Evolutionary conservation across 176 grass and related monocot species (phyloP).

Genomic region (Triticum timopheevii): DNA sequence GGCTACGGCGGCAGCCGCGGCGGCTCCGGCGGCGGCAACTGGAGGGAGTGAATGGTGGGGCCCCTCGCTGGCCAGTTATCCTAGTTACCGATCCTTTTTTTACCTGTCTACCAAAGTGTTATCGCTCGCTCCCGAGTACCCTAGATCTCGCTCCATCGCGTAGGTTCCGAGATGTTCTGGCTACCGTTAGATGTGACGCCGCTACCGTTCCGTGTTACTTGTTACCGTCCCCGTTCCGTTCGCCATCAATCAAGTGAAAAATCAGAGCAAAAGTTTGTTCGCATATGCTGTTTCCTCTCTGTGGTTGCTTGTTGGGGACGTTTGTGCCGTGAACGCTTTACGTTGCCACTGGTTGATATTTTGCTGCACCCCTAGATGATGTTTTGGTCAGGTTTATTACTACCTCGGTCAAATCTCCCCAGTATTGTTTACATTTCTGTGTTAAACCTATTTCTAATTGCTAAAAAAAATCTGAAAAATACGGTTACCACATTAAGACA

Average conservation of each 20-base stretch:
- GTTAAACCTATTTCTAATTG: too few species aligned
- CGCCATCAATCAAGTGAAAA: neutral
- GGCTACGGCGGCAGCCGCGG: neutral
- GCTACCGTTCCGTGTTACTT: neutral
- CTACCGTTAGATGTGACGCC: constrained; percentile 26
- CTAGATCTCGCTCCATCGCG: neutral
- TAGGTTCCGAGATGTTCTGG: constrained; percentile 12
- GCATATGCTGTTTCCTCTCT: neutral
- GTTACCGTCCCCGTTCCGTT: neutral
- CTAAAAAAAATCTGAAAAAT: too few species aligned
- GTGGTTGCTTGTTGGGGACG: too few species aligned
- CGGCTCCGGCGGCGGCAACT: constrained; percentile 45
- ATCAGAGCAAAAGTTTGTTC: constrained; percentile 41
- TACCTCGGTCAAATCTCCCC: too few species aligned
- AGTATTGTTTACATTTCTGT: too few species aligned
- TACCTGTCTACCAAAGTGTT: neutral
- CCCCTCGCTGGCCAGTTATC: constrained; percentile 31
- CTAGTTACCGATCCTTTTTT: constrained; percentile 15
- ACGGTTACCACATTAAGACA: too few species aligned
- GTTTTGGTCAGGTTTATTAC: too few species aligned
- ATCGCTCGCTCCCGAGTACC: constrained; percentile 7
- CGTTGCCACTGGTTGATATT: too few species aligned
- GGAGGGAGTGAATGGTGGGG: constrained; percentile 63
- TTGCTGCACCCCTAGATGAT: too few species aligned
- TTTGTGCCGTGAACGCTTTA: too few species aligned